phyloP scores from a whole-genome alignment of 1,139 yeast genomes.

The Wickerhamomyces sp. region DNA sequence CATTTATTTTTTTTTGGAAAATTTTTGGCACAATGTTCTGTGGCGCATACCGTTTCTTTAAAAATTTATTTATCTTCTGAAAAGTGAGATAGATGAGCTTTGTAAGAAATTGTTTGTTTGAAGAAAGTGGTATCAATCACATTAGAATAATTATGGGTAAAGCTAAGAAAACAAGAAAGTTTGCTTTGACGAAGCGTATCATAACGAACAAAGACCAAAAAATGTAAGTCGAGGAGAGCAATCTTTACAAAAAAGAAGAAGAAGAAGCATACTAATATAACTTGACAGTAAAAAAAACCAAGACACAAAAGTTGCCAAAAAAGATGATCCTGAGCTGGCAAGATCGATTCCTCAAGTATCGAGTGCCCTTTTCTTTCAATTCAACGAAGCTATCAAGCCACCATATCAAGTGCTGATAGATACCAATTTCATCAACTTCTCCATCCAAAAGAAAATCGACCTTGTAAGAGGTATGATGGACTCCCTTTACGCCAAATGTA shows the following conservation, averaged over 20 bases:
- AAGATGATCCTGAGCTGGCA: constrained; percentile 75
- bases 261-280: neutral
- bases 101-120: no score
- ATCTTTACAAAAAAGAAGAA: no score
- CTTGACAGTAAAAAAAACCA: constrained; percentile 32
- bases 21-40: no score
- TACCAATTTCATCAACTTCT: constrained; percentile 93
- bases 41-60: no score
- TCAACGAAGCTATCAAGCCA: constrained; percentile 88
- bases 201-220: constrained; percentile 70
- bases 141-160: constrained; percentile 65
- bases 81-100: no score
- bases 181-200: constrained; percentile 84
- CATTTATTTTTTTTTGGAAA: constrained; percentile 26
- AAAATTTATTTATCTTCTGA: no score
- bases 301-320: constrained; percentile 27
- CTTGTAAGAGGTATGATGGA: constrained; percentile 96
- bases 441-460: constrained; percentile 92
- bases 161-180: constrained; percentile 94
- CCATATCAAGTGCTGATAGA: constrained; percentile 94
- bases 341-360: constrained; percentile 93
- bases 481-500: constrained; percentile 87
- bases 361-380: constrained; percentile 91
- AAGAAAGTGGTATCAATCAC: neutral
- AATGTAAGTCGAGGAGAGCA: constrained; percentile 31